Percentiles rank a stretch among this genome's conserved stretches.
These are phyloP conservation scores for Amanita pallidorosea DNA, from an alignment of 768 basidiomycete species.

Conservation along the genomic window DNA sequence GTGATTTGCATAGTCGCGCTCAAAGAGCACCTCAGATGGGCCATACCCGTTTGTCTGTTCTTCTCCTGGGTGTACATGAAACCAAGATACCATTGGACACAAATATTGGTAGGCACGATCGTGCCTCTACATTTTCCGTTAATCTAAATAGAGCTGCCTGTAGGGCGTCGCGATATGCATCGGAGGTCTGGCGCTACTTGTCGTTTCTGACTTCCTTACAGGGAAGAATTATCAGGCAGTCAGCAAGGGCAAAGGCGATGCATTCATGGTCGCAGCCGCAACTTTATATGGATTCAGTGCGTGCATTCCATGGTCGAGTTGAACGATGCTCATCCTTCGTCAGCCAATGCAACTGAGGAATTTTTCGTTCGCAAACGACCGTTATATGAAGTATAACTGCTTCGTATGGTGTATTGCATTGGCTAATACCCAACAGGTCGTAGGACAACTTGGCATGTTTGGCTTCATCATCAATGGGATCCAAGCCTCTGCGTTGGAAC, in stretches of 20 bases:
- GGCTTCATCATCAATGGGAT: slow-evolving; percentile 72
- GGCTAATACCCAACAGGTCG: slow-evolving; percentile 33
- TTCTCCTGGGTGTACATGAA: slow-evolving; percentile 81
- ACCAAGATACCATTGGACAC: slow-evolving; percentile 74
- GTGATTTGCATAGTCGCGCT: neutral
- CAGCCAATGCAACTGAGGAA: slow-evolving; percentile 85
- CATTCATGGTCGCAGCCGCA: slow-evolving; percentile 79
- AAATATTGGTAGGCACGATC: slow-evolving; percentile 45
- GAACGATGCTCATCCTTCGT: neutral
- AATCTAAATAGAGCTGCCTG: neutral
- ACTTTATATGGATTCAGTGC: slow-evolving; percentile 80
- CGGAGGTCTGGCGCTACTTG: slow-evolving; percentile 69
- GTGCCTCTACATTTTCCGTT: neutral
- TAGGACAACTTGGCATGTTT: slow-evolving; percentile 82
- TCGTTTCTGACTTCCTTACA: slow-evolving; percentile 68
- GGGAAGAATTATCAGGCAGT: slow-evolving; percentile 63
- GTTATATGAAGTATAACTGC: slow-evolving; percentile 51
- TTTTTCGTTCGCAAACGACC: slow-evolving; percentile 74
- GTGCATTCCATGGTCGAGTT: slow-evolving; percentile 14
- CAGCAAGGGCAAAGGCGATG: slow-evolving; percentile 66
- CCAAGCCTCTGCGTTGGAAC: slow-evolving; percentile 69
- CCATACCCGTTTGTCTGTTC: slow-evolving; percentile 78
- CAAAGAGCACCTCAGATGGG: slow-evolving; percentile 45
- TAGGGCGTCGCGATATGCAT: slow-evolving; percentile 69
- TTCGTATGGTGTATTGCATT: neutral